phyloP scores from a whole-genome alignment of 768 basidiomycete species.

The Tephrocybe sp. region DNA sequence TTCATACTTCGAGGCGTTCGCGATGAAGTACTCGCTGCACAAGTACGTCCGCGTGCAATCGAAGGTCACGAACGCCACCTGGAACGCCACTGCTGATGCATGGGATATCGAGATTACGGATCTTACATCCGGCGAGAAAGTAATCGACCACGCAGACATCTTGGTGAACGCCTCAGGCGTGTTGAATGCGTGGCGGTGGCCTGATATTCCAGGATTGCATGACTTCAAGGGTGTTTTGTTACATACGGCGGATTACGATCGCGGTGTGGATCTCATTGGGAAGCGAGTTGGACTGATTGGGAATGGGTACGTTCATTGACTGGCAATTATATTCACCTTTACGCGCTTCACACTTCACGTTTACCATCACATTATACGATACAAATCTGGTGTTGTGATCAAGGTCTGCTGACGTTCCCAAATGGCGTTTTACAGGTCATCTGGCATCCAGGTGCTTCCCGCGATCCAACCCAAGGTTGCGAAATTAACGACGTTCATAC shows the following conservation, averaged over 20 bases:
- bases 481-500: conserved; percentile 34
- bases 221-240: conserved; percentile 33
- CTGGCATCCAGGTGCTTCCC: conserved; percentile 33
- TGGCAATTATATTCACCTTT: neutral
- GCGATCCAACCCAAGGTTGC: conserved; percentile 33
- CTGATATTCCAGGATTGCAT: conserved; percentile 33
- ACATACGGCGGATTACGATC: conserved; percentile 36
- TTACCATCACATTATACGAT: neutral
- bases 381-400: neutral
- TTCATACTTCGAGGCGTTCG: conserved; percentile 29
- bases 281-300: conserved; percentile 40
- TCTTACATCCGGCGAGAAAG: conserved; percentile 13
- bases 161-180: conserved; percentile 33
- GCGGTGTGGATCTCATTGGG: conserved; percentile 28
- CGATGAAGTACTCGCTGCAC: conserved; percentile 27
- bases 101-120: conserved; percentile 31
- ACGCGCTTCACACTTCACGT: neutral
- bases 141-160: conserved; percentile 30
- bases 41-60: conserved; percentile 31
- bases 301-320: conserved; percentile 27
- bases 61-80: conserved; percentile 26
- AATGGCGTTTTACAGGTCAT: conserved; percentile 24
- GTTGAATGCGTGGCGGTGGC: conserved; percentile 39
- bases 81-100: conserved; percentile 24
- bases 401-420: neutral